Evolutionary conservation across 139 green algal species (phyloP).

Genomic region (Pedinophyceae sp.): DNA sequence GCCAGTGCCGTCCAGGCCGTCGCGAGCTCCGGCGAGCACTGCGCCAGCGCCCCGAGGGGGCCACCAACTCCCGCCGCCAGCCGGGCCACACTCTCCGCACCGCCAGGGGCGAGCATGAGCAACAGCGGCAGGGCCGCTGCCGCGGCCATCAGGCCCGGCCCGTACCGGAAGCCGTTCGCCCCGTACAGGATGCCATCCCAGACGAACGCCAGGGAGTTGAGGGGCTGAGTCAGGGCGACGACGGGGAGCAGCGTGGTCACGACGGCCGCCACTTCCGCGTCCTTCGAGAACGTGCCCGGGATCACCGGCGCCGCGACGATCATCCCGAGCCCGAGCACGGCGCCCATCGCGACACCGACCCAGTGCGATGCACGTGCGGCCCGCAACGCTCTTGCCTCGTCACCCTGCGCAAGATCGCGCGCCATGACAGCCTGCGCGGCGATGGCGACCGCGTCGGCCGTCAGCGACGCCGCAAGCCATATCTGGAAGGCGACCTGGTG

Average conservation of each 20-base stretch:
- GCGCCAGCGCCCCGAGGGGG: too few relatives aligned
- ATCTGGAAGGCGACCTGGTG: conserved; percentile 32
- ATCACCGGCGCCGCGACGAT: conserved; percentile 8
- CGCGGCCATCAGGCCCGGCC: conserved; percentile 27
- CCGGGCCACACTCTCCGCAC: too few relatives aligned
- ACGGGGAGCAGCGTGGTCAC: conserved; percentile 20
- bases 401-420: conserved; percentile 1
- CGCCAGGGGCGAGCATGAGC: too few relatives aligned
- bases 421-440: conserved; percentile 59
- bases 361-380: background rate
- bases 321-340: conserved; percentile 21
- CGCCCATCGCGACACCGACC: conserved; percentile 18
- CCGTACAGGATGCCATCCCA: conserved; percentile 27
- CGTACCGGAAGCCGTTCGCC: conserved; percentile 23
- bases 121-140: too few relatives aligned
- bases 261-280: conserved; percentile 25
- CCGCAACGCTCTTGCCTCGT: too few relatives aligned
- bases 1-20: too few relatives aligned
- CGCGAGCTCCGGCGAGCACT: too few relatives aligned
- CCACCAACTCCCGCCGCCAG: too few relatives aligned
- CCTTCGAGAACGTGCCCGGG: conserved; percentile 26
- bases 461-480: conserved; percentile 50
- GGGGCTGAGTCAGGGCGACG: conserved; percentile 27
- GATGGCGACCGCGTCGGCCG: conserved; percentile 59
- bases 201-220: conserved; percentile 39